A percentile compares a stretch with the other conserved stretches of the same genome.
Evolutionary conservation across 768 basidiomycete species (phyloP).

Genomic region (Collybia mongolica): DNA sequence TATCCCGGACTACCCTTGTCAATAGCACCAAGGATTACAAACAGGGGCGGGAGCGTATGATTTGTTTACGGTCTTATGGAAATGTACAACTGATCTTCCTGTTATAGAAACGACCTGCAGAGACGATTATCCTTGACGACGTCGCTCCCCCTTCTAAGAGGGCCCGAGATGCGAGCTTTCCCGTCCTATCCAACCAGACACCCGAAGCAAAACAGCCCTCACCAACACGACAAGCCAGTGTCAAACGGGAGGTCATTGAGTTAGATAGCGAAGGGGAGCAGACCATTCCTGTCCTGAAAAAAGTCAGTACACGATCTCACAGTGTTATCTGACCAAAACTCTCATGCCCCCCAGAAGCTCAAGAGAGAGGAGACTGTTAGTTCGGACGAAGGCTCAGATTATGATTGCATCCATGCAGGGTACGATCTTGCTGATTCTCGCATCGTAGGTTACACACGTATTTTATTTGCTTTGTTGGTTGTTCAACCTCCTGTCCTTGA

Average conservation of each 20-base stretch:
- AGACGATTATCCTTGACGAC: background rate
- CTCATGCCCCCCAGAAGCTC: conserved; percentile 4
- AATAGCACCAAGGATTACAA: background rate
- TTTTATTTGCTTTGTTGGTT: background rate
- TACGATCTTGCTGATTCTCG: conserved; percentile 24
- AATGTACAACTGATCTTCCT: background rate
- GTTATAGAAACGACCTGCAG: conserved; percentile 1
- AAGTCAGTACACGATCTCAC: conserved; percentile 4
- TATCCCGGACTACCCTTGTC: background rate
- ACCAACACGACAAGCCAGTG: background rate
- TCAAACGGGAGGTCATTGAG: conserved; percentile 5
- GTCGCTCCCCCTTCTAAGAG: background rate
- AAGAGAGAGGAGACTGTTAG: background rate
- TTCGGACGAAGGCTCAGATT: background rate
- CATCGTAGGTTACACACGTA: conserved; percentile 13
- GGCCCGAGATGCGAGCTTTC: background rate
- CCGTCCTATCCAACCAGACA: background rate
- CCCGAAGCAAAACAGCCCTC: background rate
- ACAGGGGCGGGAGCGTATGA: background rate
- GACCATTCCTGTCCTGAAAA: conserved; percentile 2
- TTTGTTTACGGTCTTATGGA: background rate
- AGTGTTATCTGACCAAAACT: background rate
- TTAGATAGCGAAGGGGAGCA: conserved; percentile 16
- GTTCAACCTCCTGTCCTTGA: background rate
- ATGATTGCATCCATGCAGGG: conserved; percentile 13